These are phyloP conservation scores for Myxozyma monticola DNA, from an alignment of 805 yeast genomes.

Conservation along the genomic window DNA sequence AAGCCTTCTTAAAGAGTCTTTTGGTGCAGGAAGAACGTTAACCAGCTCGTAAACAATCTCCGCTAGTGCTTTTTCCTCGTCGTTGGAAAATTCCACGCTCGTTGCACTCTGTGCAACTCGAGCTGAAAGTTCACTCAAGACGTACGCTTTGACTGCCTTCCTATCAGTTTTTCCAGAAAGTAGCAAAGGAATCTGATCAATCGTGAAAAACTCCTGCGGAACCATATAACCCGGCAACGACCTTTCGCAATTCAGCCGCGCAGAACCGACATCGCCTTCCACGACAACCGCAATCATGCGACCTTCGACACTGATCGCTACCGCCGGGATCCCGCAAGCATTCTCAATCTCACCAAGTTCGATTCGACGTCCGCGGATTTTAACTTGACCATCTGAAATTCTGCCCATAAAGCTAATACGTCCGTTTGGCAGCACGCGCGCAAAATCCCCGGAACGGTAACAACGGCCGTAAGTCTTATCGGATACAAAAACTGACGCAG, in stretches of 20 bases:
- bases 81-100: background rate
- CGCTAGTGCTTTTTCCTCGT: slow-evolving; percentile 7
- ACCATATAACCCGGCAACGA: slow-evolving; percentile 29
- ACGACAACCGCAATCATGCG: slow-evolving; percentile 17
- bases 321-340: slow-evolving; percentile 13
- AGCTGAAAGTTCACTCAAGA: background rate
- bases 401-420: slow-evolving; percentile 33
- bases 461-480: slow-evolving; percentile 24
- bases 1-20: slow-evolving; percentile 2
- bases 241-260: slow-evolving; percentile 5
- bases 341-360: slow-evolving; percentile 38
- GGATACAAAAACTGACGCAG: slow-evolving; percentile 28
- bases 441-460: slow-evolving; percentile 37
- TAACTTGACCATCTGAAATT: slow-evolving; percentile 36
- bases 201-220: slow-evolving; percentile 19
- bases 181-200: slow-evolving; percentile 24
- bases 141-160: slow-evolving; percentile 3
- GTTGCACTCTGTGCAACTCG: background rate
- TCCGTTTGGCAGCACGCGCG: slow-evolving; percentile 29
- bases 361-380: slow-evolving; percentile 37
- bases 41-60: background rate
- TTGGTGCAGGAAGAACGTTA: slow-evolving; percentile 5
- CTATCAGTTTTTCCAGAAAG: slow-evolving; percentile 31
- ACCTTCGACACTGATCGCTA: slow-evolving; percentile 11
- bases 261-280: slow-evolving; percentile 5